Conservation (phyloP, 768 basidiomycete species). For the Mrakia frigida region DNA sequence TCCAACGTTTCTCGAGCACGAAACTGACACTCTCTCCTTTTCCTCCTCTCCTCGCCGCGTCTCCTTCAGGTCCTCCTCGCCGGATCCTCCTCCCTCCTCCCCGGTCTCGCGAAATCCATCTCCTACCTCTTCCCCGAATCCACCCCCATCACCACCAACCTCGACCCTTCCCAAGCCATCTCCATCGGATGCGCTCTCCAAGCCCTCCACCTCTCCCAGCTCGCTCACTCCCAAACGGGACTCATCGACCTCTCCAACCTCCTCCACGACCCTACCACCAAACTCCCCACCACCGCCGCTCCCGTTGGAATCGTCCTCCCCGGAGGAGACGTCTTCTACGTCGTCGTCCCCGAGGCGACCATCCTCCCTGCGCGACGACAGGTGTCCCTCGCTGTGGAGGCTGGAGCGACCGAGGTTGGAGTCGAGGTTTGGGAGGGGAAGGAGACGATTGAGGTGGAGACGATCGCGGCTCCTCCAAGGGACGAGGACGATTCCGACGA, state of each 20-base stretch:
- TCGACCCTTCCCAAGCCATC: conserved; percentile 70
- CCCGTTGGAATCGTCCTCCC: conserved; percentile 68
- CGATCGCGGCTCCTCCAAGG: conserved; percentile 50
- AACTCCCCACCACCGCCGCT: conserved; percentile 53
- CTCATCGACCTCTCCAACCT: conserved; percentile 52
- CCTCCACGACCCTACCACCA: conserved; percentile 47
- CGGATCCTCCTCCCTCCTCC: conserved; percentile 67
- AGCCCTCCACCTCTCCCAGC: conserved; percentile 56
- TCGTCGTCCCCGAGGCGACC: conserved; percentile 65
- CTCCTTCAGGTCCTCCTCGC: conserved; percentile 59
- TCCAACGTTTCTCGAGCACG: too few species aligned
- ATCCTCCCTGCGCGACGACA: conserved; percentile 62
- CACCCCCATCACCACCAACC: conserved; percentile 61
- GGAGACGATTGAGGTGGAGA: conserved; percentile 54
- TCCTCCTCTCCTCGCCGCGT: not conserved
- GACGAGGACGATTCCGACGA: conserved; percentile 53
- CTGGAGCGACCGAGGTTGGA: conserved; percentile 49
- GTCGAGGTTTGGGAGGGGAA: conserved; percentile 74
- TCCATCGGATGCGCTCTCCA: conserved; percentile 73
- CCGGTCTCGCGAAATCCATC: conserved; percentile 64
- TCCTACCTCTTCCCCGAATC: conserved; percentile 55
- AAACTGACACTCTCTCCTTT: too few species aligned
- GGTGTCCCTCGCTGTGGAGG: conserved; percentile 56
- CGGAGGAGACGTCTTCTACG: conserved; percentile 53
- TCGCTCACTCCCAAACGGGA: conserved; percentile 42